Percentiles rank a stretch among this genome's conserved stretches.
Conservation (phyloP, 129 eudicot genomes). For the Silybum marianum region DNA sequence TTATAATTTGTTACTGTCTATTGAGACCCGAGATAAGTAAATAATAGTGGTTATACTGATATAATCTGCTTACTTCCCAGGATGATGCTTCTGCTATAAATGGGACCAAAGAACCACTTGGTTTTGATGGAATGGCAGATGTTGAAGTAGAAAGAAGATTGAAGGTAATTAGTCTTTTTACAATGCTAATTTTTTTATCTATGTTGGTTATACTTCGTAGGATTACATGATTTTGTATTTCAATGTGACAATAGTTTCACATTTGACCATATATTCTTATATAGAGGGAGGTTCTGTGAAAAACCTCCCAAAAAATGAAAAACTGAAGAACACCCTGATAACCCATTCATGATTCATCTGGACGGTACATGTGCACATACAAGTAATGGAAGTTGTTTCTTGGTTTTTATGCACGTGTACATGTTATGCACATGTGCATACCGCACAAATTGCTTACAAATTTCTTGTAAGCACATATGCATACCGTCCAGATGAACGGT, state of each 20-base stretch:
- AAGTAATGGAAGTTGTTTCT: no score
- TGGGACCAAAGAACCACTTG: conserved; percentile 70
- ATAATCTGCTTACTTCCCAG: conserved; percentile 36
- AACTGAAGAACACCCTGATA: no score
- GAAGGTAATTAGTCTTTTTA: conserved; percentile 55
- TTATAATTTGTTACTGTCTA: background rate
- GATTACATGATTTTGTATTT: background rate
- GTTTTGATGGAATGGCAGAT: conserved; percentile 94
- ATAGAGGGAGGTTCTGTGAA: no score
- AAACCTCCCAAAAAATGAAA: no score
- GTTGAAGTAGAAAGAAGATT: conserved; percentile 86
- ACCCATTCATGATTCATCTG: no score
- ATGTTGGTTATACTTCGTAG: background rate
- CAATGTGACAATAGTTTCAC: background rate
- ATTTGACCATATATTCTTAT: background rate
- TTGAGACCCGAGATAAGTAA: background rate
- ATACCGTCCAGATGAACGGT: no score
- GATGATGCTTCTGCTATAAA: conserved; percentile 64
- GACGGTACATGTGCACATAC: no score
- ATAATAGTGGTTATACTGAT: background rate
- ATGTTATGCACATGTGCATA: no score
- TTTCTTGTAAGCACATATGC: no score
- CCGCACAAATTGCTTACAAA: no score
- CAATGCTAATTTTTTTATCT: background rate
- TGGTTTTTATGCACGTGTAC: no score